Percentiles rank a stretch among this genome's conserved stretches.
These are phyloP conservation scores for Limnomonas spitsbergensis DNA, from an alignment of 139 green algal species.

Conservation along the genomic window DNA sequence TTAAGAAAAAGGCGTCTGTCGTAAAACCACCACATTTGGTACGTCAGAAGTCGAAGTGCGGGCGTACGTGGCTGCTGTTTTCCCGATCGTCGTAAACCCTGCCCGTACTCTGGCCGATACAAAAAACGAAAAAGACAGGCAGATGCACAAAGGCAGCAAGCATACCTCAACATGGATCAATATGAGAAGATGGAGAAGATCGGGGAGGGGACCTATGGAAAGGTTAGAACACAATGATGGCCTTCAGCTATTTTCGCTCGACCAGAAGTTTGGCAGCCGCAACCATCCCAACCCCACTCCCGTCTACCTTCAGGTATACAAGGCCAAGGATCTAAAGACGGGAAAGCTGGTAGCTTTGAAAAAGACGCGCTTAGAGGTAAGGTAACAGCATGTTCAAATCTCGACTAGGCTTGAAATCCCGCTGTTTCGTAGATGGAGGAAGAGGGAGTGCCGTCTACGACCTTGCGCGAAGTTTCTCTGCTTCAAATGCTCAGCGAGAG, in stretches of 20 bases:
- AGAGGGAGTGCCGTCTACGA: conserved; percentile 95
- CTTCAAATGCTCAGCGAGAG: conserved; percentile 92
- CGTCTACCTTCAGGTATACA: conserved; percentile 52
- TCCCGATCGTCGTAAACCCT: too few species aligned
- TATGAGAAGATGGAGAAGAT: conserved; percentile 97
- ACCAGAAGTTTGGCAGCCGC: not conserved
- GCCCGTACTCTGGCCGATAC: too few species aligned
- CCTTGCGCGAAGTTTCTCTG: conserved; percentile 93
- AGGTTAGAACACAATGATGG: conserved; percentile 97
- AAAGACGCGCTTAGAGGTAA: conserved; percentile 92
- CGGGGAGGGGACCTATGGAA: conserved; percentile 93
- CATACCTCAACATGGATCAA: conserved; percentile 73
- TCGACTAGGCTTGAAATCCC: not conserved
- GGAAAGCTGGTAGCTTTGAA: conserved; percentile 92
- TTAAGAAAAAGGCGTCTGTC: too few species aligned
- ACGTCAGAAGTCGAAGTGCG: too few species aligned
- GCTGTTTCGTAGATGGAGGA: conserved; percentile 79
- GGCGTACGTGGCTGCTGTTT: too few species aligned
- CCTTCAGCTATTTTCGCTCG: too few species aligned
- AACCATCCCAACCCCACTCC: not conserved
- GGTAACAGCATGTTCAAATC: not conserved
- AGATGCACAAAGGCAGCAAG: too few species aligned
- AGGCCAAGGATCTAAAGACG: conserved; percentile 70
- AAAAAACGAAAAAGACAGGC: too few species aligned
- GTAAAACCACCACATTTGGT: too few species aligned